Conservation (phyloP, 2,329 filamentous ascomycete species). For the Lecanosticta acicola region DNA sequence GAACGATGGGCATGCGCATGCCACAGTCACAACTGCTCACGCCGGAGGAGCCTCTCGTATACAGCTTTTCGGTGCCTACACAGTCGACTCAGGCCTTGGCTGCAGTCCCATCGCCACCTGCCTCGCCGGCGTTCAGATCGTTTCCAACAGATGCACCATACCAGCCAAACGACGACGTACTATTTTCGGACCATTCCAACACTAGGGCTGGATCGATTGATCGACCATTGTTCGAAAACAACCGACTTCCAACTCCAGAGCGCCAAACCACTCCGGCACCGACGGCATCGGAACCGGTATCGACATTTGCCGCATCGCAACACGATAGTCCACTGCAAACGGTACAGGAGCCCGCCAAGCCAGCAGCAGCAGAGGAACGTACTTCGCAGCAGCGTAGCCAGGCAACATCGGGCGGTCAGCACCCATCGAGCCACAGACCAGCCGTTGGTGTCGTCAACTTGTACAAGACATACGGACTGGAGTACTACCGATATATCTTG, state of each 20-base stretch:
- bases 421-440: background rate
- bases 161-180: constrained; percentile 16
- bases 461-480: constrained; percentile 14
- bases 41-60: constrained; percentile 17
- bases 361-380: background rate
- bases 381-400: background rate
- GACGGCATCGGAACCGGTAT: background rate
- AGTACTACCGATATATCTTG: constrained; percentile 15
- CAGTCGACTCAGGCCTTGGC: constrained; percentile 8
- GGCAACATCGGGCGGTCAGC: background rate
- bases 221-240: constrained; percentile 9
- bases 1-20: constrained; percentile 8
- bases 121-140: constrained; percentile 18
- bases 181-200: constrained; percentile 14
- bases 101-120: constrained; percentile 17
- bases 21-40: constrained; percentile 16
- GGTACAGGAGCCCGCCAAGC: constrained; percentile 3
- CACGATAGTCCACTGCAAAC: constrained; percentile 4
- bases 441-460: constrained; percentile 7
- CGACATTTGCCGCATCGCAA: constrained; percentile 5
- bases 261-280: background rate
- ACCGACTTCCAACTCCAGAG: background rate
- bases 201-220: background rate
- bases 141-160: constrained; percentile 9
- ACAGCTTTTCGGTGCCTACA: constrained; percentile 16